Evolutionary conservation across 345 rosid species (phyloP), one percentile per base, ranked within the genome.

Genomic region (Eucalyptus brandiana): DNA sequence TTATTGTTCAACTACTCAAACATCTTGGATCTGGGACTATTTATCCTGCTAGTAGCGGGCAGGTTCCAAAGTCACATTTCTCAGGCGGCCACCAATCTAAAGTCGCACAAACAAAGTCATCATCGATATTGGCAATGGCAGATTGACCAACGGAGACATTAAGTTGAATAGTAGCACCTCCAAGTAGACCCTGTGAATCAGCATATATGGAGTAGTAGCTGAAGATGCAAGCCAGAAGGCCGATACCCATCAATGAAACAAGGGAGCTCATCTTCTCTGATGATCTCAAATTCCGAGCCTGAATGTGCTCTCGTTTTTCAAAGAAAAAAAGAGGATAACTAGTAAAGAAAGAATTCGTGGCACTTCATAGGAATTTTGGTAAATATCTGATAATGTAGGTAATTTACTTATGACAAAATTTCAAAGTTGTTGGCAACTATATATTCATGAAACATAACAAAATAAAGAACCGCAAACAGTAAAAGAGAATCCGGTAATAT

Each of bases 11-110:
- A 53, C 58, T 53, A 53, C 58, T 53, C 58, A 53, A 7, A 7
- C 56, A 51, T 51, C 56, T 51, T 51, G 56, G 56, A 51, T 51
- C 56, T 51, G 23, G 56, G 9, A 18, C 56, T 51, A 18, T 51
- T 14, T 51, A 51, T 18, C 23, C 4, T 19, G 58, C 58, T 0
- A 0, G 26, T 8, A 53, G 0, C 26, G 58, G 58, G 91, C 99
- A 98, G 87, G 95, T 95, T 32, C 98, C 99, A 88, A 95, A 96
- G 90, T 96, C 98, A 91, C 99, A 97, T 94, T 98, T 98, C 94
- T 97, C 94, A 51, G 98, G 98, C 58, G 99, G 98, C 99, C 99
- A 98, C 99, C 99, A 98, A 80, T 95, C 99, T 89, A 98, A 90
- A 80, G 99, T 98, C 87, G 99, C 99, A 88, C 99, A 96, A 81